Evolutionary conservation across 2,329 filamentous ascomycete species (phyloP).

Genomic region (Monilinia vaccinii-corymbosi): DNA sequence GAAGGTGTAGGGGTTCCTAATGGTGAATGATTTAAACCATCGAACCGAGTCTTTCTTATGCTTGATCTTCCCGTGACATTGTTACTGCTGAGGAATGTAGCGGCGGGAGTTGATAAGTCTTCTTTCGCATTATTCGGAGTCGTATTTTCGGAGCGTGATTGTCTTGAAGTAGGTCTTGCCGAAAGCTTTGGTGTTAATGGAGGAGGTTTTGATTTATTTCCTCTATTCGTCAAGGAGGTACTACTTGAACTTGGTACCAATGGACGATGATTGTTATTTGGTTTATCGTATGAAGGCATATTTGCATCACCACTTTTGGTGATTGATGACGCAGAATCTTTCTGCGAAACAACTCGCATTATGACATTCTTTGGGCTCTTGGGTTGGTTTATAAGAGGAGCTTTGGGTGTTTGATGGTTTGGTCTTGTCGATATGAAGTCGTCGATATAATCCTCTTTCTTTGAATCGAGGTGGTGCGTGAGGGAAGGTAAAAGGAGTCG

Average conservation of each 20-base stretch:
- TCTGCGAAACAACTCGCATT: slow-evolving; percentile 34
- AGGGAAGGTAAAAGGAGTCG: not conserved
- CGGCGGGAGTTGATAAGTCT: slow-evolving; percentile 43
- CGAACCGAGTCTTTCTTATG: slow-evolving; percentile 59
- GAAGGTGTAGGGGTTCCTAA: slow-evolving; percentile 32
- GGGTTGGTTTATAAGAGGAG: slow-evolving; percentile 8
- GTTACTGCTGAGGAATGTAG: slow-evolving; percentile 45
- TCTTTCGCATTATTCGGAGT: slow-evolving; percentile 32
- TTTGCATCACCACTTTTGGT: slow-evolving; percentile 25
- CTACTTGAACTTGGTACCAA: slow-evolving; percentile 61
- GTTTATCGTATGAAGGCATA: slow-evolving; percentile 42
- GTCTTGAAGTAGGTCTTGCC: slow-evolving; percentile 26
- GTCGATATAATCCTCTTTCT: not conserved
- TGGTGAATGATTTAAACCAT: slow-evolving; percentile 60
- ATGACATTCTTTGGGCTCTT: slow-evolving; percentile 36
- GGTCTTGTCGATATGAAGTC: slow-evolving; percentile 11
- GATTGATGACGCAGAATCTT: slow-evolving; percentile 18
- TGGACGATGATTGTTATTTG: slow-evolving; percentile 35
- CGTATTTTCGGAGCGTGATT: slow-evolving; percentile 32
- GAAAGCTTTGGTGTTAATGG: slow-evolving; percentile 48
- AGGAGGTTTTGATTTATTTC: slow-evolving; percentile 43
- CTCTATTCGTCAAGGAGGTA: slow-evolving; percentile 47
- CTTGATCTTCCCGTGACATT: slow-evolving; percentile 76
- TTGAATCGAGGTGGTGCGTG: not conserved
- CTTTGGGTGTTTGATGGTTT: too few relatives aligned